Base-by-base conservation (phyloP, 176 grass and related monocot species). In the Elaeis guineensis region DNA sequence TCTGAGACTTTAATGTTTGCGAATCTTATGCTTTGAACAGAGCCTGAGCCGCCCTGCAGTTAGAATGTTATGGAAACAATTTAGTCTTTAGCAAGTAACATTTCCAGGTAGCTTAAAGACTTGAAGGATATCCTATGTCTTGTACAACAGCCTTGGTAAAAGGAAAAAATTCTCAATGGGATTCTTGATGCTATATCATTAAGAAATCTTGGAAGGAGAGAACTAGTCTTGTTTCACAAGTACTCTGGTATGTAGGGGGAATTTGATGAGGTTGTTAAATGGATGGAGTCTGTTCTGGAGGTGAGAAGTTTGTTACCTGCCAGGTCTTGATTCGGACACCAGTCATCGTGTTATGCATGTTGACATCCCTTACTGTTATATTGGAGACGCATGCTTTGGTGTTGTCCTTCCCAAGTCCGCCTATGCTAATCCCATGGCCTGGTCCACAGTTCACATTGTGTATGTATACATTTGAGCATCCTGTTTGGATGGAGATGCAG, bases 311-410 rank as follows among this genome's bases (percentile, higher is more conserved):
- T 18, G 35, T 44, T 80, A 93, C 94, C 88, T 98, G 88, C 94
- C 94, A 98, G 72, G 88, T 98, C 82, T 98, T 98, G 71, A 98
- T 98, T 82, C 94, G 89, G 77, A 98, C 94, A 48, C 88, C 88
- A 28, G 59, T 84, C 94, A 83, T 98, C 6, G 94, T 98, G 71
- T 80, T 83, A 75, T 86, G 83, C 82, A 93, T 89, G 54, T 86
- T 92, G 56, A 89, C 69, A 60, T 93, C 88, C 75, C 94, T 77
- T 48, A 98, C 79, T 32, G 94, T 98, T 73, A 98, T 75, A 83
- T 98, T 93, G 16, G 94, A 90, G 62, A 98, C 94, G 61, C 94
- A 98, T 67, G 94, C 84, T 80, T 98, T 98, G 72, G 84, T 89
- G 64, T 89, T 98, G 77, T 93, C 88, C 69, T 76, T 76, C 52